phyloP scores from a whole-genome alignment of 2,329 filamentous ascomycete species.

The Aspergillus cejpii region DNA sequence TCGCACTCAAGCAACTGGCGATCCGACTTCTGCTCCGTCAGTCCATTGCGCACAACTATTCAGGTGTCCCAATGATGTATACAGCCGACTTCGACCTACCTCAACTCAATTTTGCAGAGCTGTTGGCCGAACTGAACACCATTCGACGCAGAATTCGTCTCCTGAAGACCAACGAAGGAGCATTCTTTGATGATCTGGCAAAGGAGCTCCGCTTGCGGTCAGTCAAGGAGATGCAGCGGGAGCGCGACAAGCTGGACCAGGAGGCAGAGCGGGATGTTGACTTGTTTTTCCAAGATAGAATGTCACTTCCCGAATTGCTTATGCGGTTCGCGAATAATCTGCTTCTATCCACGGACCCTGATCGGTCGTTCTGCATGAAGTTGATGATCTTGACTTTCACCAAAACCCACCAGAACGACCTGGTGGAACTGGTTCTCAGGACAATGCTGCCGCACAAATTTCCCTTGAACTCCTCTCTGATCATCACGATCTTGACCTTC shows the following conservation, averaged over 20 bases:
- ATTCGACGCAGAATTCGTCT: conserved; percentile 28
- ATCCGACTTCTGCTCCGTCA: conserved; percentile 37
- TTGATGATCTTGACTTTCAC: conserved; percentile 36
- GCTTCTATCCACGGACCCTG: conserved; percentile 31
- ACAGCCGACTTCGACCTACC: conserved; percentile 24
- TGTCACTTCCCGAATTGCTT: conserved; percentile 34
- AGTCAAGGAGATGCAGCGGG: conserved; percentile 12
- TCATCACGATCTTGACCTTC: conserved; percentile 33
- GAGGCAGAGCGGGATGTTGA: conserved; percentile 27
- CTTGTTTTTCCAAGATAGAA: conserved; percentile 23
- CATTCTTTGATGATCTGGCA: conserved; percentile 30
- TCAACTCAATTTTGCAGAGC: conserved; percentile 25
- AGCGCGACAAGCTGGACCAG: conserved; percentile 22
- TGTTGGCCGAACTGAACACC: conserved; percentile 32
- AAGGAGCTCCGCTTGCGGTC: conserved; percentile 20
- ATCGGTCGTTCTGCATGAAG: conserved; percentile 30
- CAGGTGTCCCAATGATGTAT: conserved; percentile 30
- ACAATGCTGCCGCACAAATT: conserved; percentile 37
- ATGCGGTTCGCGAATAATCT: conserved; percentile 33
- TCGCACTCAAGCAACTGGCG: conserved; percentile 37
- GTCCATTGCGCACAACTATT: conserved; percentile 35
- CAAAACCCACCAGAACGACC: conserved; percentile 35
- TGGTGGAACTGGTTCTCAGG: conserved; percentile 35
- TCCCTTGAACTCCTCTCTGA: conserved; percentile 30
- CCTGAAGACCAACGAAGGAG: conserved; percentile 22